phyloP scores from a whole-genome alignment of 495 filamentous ascomycete species.

The Corynascus novoguineensis region DNA sequence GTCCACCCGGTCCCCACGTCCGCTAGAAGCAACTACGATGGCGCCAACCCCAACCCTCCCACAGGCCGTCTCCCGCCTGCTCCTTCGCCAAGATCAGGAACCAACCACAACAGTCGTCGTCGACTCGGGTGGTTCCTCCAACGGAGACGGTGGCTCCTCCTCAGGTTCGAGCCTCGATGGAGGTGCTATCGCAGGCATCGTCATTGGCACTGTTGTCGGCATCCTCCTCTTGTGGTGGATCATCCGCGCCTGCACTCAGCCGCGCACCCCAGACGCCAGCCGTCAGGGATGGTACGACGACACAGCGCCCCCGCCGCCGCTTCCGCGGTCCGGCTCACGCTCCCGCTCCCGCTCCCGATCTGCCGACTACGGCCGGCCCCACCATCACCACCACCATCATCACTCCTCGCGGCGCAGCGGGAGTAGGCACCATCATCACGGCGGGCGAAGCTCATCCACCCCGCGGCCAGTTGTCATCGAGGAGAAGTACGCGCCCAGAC shows the following conservation, averaged over 20 bases:
- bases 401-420: neutral
- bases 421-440: neutral
- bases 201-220: slow-evolving; percentile 27
- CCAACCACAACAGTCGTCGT: slow-evolving; percentile 17
- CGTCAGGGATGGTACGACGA: slow-evolving; percentile 29
- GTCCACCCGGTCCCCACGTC: neutral
- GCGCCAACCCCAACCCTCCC: slow-evolving; percentile 25
- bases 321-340: slow-evolving; percentile 11
- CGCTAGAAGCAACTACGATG: slow-evolving; percentile 1
- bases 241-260: slow-evolving; percentile 13
- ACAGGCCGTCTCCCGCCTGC: neutral
- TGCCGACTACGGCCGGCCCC: slow-evolving; percentile 14
- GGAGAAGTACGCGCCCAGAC: slow-evolving; percentile 12
- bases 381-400: slow-evolving; percentile 16
- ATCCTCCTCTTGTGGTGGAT: slow-evolving; percentile 26
- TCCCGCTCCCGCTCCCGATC: slow-evolving; percentile 4
- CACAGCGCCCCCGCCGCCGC: neutral
- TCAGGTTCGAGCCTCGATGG: slow-evolving; percentile 10
- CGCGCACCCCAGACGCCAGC: slow-evolving; percentile 13
- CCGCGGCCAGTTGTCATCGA: slow-evolving; percentile 20
- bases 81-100: slow-evolving; percentile 18
- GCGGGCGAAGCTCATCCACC: slow-evolving; percentile 9
- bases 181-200: slow-evolving; percentile 29
- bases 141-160: neutral
- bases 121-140: neutral